A percentile compares a stretch with the other conserved stretches of the same genome.
phyloP scores from a whole-genome alignment of 768 basidiomycete species.

The Trametes cubensis region DNA sequence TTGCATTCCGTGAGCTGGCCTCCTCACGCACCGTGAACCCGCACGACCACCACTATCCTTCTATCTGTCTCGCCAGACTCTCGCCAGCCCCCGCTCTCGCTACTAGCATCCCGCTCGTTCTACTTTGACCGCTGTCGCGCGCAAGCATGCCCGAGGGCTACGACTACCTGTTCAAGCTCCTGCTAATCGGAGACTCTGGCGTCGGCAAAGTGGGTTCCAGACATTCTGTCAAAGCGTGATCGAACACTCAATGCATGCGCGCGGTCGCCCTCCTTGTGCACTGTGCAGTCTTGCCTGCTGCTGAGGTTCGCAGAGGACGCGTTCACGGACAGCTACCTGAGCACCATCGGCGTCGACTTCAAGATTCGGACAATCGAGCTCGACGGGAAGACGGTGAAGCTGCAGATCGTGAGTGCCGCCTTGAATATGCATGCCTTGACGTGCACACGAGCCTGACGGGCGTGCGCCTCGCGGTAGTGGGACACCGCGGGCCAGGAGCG shows the following conservation, averaged over 20 bases:
- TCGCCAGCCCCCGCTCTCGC: neutral
- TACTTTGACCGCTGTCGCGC: neutral
- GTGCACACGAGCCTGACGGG: neutral
- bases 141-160: constrained; percentile 67
- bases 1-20: neutral
- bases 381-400: constrained; percentile 97
- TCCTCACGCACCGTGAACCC: neutral
- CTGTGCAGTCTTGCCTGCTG: constrained; percentile 78
- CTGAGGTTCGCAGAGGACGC: constrained; percentile 95
- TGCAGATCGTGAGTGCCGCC: constrained; percentile 84
- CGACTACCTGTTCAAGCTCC: constrained; percentile 94
- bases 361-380: constrained; percentile 99
- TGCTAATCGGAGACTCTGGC: constrained; percentile 94
- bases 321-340: constrained; percentile 97
- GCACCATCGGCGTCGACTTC: constrained; percentile 98
- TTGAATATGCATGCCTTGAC: neutral
- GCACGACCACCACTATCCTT: neutral
- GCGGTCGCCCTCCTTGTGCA: too few relatives aligned
- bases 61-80: neutral
- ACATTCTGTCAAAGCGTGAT: constrained; percentile 9
- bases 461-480: constrained; percentile 59
- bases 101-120: neutral
- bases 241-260: neutral
- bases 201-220: constrained; percentile 74
- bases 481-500: constrained; percentile 99